phyloP scores from a whole-genome alignment of 2,329 filamentous ascomycete species.

The Lasiodiplodia theobromae region DNA sequence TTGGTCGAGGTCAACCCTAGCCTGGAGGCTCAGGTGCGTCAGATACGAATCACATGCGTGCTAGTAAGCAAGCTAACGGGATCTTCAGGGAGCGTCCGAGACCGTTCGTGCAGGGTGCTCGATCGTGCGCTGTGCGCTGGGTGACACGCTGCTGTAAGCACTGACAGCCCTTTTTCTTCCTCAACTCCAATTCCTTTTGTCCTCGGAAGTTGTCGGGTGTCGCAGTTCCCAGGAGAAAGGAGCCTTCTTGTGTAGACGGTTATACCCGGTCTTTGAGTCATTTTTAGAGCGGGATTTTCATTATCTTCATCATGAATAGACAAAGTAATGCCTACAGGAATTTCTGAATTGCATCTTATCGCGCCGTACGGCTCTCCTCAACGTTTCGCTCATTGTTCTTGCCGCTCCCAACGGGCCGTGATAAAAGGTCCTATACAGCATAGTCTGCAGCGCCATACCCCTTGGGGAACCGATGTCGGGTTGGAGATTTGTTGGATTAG shows the following conservation, averaged over 20 bases:
- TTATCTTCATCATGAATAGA: constrained; percentile 15
- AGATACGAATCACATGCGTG: neutral
- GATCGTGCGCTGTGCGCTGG: constrained; percentile 87
- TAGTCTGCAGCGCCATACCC: constrained; percentile 10
- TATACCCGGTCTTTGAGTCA: constrained; percentile 19
- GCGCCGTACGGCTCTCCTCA: neutral
- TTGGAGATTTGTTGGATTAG: constrained; percentile 12
- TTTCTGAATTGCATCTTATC: constrained; percentile 15
- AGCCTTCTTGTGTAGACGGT: constrained; percentile 13
- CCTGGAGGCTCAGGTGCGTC: constrained; percentile 42
- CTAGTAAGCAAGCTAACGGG: constrained; percentile 29
- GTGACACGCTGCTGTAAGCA: constrained; percentile 81
- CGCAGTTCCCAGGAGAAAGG: constrained; percentile 9
- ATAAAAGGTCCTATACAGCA: neutral
- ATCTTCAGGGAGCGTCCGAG: constrained; percentile 72
- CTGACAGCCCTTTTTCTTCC: constrained; percentile 4
- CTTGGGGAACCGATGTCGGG: constrained; percentile 23
- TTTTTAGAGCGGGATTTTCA: constrained; percentile 9
- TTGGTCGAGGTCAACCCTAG: constrained; percentile 63
- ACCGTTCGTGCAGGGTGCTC: constrained; percentile 91
- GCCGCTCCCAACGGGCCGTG: neutral
- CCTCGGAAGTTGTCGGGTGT: constrained; percentile 24
- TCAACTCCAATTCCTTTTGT: constrained; percentile 12
- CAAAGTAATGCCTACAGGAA: constrained; percentile 22
- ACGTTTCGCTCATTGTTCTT: constrained; percentile 4